Evolutionary conservation across 2,329 filamentous ascomycete genomes (phyloP), one percentile per base, ranked within the genome.

Genomic region (Stemphylium beticola): DNA sequence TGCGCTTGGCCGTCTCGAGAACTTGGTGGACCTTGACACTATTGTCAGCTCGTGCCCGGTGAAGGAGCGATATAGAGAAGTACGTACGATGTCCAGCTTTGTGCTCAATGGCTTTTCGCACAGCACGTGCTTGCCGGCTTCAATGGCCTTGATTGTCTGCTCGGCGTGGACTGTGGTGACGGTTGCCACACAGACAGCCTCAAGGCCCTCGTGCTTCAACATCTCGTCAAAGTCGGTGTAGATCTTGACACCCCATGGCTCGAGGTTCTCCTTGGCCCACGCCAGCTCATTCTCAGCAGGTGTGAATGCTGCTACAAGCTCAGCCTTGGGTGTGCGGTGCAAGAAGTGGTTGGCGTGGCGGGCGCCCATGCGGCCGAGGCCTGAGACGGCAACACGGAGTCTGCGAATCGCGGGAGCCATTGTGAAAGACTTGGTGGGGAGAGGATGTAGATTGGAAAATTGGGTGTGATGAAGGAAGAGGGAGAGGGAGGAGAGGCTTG

Each of bases 81-180:
- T 29, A 11, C 26, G 26, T 29, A 29, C 26, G 26, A 29, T 9
- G 26, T 10, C 26, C 26, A 29, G 4, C 10, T 78, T 83, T 0
- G 85, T 88, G 38, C 80, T 82, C 29, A 85, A 66, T 2, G 84
- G 84, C 75, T 86, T 86, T 75, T 87, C 84, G 62, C 83, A 85
- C 14, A 86, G 71, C 0, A 86, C 83, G 61, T 87, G 84, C 61
- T 82, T 78, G 38, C 81, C 77, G 8, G 76, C 77, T 45, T 82
- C 68, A 46, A 87, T 85, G 10, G 83, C 83, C 60, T 81, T 79
- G 64, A 85, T 82, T 1, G 83, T 79, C 60, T 87, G 81, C 58
- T 83, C 77, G 0, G 83, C 83, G 60, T 87, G 85, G 11, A 81
- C 80, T 1, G 79, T 83, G 0, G 82, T 82, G 11, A 82, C 83